These are phyloP conservation scores for Ophiosphaerella herpotricha DNA, from an alignment of 2,329 filamentous ascomycete species.

Conservation along the genomic window DNA sequence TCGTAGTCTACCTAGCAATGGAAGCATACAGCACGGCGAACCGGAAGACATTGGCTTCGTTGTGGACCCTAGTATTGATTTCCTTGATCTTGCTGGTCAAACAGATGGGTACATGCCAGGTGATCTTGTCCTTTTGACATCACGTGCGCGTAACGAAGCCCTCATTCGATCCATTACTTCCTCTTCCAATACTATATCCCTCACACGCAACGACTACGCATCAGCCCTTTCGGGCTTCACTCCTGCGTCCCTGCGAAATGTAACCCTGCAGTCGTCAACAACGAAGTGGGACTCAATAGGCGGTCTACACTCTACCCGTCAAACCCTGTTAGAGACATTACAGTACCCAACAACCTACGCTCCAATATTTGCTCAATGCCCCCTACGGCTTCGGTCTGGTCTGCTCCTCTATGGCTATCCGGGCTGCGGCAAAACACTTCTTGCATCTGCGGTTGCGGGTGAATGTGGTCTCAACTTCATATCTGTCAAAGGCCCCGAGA, in stretches of 20 bases:
- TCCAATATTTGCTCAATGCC: constrained; percentile 95
- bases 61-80: constrained; percentile 78
- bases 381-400: constrained; percentile 89
- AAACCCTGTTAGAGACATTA: constrained; percentile 90
- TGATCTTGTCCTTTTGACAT: constrained; percentile 83
- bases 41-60: constrained; percentile 63
- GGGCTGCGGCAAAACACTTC: constrained; percentile 93
- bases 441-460: constrained; percentile 95
- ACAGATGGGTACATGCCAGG: constrained; percentile 99
- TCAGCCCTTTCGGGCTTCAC: constrained; percentile 89
- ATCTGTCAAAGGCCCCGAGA: constrained; percentile 96
- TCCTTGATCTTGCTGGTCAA: constrained; percentile 88
- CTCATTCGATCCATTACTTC: constrained; percentile 77
- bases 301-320: constrained; percentile 81
- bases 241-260: constrained; percentile 90
- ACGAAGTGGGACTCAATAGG: constrained; percentile 93
- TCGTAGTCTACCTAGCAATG: constrained; percentile 50
- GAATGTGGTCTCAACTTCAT: constrained; percentile 99
- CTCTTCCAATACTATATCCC: constrained; percentile 55
- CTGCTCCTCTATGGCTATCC: constrained; percentile 93
- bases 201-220: constrained; percentile 78
- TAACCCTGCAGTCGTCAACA: constrained; percentile 88
- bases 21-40: constrained; percentile 39
- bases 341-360: constrained; percentile 98
- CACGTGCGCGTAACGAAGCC: constrained; percentile 87